Percentiles rank a stretch among this genome's conserved stretches.
Conservation (phyloP, 345 rosid genomes). For the Eucalyptus curtisii region DNA sequence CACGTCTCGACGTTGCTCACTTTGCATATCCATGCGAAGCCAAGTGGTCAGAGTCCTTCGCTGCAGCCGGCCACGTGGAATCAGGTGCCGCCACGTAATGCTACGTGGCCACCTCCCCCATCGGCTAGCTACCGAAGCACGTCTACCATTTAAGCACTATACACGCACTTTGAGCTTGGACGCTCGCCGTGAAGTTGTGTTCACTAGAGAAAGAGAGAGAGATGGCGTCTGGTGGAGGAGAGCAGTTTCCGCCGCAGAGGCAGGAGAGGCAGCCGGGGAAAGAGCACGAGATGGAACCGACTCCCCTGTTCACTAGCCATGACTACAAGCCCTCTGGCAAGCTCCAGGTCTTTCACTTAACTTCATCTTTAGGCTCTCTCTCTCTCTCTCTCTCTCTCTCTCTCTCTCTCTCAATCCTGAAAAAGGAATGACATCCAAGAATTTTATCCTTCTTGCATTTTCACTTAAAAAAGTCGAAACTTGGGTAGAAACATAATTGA, state of each 20-base stretch:
- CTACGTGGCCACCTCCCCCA: background rate
- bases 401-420: background rate
- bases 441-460: background rate
- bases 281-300: slow-evolving; percentile 56
- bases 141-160: background rate
- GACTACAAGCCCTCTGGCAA: slow-evolving; percentile 57
- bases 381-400: background rate
- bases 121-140: background rate
- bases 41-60: background rate
- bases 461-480: fast-evolving
- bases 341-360: slow-evolving; percentile 15
- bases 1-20: background rate
- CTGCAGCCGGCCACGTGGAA: background rate
- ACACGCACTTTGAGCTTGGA: background rate
- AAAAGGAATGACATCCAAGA: background rate
- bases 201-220: background rate
- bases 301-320: slow-evolving; percentile 31
- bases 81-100: background rate
- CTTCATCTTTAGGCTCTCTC: background rate
- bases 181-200: background rate
- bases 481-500: background rate
- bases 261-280: slow-evolving; percentile 60
- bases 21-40: background rate
- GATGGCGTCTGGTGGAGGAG: slow-evolving; percentile 37
- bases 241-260: slow-evolving; percentile 48